These are phyloP conservation scores for Aurantiochytrium sp. DNA, from an alignment of 108 stramenopile species.

Conservation along the genomic window DNA sequence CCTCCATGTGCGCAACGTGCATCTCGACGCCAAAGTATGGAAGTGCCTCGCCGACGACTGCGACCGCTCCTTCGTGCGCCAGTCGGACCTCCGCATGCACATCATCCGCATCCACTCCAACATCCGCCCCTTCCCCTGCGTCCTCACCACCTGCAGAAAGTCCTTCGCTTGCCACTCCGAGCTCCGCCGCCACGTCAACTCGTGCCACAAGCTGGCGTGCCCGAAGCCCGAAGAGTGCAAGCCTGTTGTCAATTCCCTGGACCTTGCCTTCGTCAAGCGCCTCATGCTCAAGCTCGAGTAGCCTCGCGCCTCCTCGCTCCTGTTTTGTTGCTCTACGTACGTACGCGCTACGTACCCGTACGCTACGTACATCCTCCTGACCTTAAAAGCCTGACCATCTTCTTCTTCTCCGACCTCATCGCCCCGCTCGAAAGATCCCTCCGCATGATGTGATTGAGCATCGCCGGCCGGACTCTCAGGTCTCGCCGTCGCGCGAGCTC, in stretches of 20 bases:
- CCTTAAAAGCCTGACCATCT: too few species aligned
- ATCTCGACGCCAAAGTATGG: background rate
- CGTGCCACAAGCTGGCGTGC: constrained; percentile 29
- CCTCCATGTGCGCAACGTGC: constrained; percentile 21
- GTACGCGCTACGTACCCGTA: too few species aligned
- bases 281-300: constrained; percentile 11
- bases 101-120: constrained; percentile 11
- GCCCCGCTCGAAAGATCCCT: too few species aligned
- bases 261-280: background rate
- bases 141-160: background rate
- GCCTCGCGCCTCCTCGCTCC: background rate
- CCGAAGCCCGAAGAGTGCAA: background rate
- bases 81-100: constrained; percentile 28
- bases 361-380: too few species aligned
- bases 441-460: too few species aligned
- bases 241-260: background rate
- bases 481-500: too few species aligned
- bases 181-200: constrained; percentile 8
- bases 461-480: too few species aligned
- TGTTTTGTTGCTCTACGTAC: too few species aligned
- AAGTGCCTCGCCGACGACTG: constrained; percentile 22
- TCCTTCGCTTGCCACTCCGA: constrained; percentile 26
- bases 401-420: too few species aligned
- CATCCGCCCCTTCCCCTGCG: constrained; percentile 21
- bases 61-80: constrained; percentile 8